These are phyloP conservation scores for Arthrinium phaeospermum DNA, from an alignment of 2,329 filamentous ascomycete species.

Conservation along the genomic window DNA sequence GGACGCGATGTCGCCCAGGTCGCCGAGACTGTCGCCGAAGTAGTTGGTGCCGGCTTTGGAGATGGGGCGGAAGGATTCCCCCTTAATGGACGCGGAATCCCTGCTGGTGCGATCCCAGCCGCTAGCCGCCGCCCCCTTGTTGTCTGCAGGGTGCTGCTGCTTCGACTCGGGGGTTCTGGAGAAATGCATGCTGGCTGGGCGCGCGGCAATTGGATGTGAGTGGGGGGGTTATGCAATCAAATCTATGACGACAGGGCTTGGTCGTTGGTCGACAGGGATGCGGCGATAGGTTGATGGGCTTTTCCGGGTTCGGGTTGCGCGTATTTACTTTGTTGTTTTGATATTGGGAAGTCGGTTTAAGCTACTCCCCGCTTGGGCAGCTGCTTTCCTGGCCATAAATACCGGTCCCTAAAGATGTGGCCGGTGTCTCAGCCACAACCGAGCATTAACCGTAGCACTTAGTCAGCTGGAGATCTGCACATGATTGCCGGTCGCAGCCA, in stretches of 20 bases:
- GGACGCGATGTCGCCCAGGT: background rate
- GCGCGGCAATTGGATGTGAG: background rate
- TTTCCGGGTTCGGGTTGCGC: background rate
- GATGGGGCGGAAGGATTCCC: background rate
- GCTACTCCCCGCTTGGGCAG: background rate
- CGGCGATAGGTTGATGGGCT: background rate
- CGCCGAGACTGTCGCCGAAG: background rate
- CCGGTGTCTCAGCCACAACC: conserved; percentile 17
- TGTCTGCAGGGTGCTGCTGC: conserved; percentile 3
- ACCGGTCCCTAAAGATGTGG: conserved; percentile 2
- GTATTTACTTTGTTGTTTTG: background rate
- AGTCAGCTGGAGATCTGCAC: conserved; percentile 5
- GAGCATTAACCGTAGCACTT: conserved; percentile 12
- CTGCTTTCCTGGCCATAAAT: conserved; percentile 17
- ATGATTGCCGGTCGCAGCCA: background rate
- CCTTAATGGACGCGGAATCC: background rate
- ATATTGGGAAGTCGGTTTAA: conserved; percentile 12
- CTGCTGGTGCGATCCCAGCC: conserved; percentile 11
- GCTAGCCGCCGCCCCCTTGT: conserved; percentile 3
- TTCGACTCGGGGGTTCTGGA: conserved; percentile 12
- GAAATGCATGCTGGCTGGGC: conserved; percentile 1
- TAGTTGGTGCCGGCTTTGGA: conserved; percentile 14
- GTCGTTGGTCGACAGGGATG: background rate
- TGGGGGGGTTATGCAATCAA: background rate
- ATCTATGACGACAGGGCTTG: background rate